Percentiles rank a stretch among this genome's conserved stretches.
Evolutionary conservation across 2,329 filamentous ascomycete genomes (phyloP).

Genomic region (Xylaria sp.): DNA sequence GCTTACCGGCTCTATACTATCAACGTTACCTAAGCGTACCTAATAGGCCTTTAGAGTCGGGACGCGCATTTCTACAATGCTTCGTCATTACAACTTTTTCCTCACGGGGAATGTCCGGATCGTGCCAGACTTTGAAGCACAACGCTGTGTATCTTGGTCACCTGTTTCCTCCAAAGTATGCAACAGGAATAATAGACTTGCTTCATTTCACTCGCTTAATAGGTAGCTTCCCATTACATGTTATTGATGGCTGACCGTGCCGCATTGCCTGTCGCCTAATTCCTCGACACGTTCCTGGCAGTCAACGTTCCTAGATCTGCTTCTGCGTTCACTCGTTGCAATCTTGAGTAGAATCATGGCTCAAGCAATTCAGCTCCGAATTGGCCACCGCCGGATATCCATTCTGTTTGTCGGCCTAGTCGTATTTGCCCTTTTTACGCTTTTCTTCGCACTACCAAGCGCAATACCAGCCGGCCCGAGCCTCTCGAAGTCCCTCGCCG

Average conservation of each 20-base stretch:
- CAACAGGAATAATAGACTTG: constrained; percentile 15
- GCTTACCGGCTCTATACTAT: neutral
- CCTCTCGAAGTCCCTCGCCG: constrained; percentile 59
- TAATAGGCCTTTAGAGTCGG: constrained; percentile 1
- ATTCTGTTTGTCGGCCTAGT: constrained; percentile 63
- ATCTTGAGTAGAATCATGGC: constrained; percentile 54
- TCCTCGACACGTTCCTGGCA: neutral
- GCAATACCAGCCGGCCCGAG: constrained; percentile 61
- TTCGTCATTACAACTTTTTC: constrained; percentile 16
- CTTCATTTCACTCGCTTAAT: constrained; percentile 23
- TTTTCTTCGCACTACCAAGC: constrained; percentile 64
- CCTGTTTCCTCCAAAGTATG: constrained; percentile 14
- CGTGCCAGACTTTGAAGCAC: constrained; percentile 8
- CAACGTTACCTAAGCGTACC: too few species aligned
- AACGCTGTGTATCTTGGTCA: constrained; percentile 14
- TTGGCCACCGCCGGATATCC: constrained; percentile 64
- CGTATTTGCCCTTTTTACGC: constrained; percentile 64
- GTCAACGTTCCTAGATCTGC: constrained; percentile 7
- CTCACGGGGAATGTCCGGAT: constrained; percentile 17
- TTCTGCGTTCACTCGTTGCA: constrained; percentile 2
- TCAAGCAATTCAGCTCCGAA: constrained; percentile 61
- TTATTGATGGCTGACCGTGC: constrained; percentile 9
- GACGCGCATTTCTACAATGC: constrained; percentile 9
- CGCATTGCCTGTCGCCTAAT: constrained; percentile 7
- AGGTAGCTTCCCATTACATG: constrained; percentile 7